A percentile compares a stretch with the other conserved stretches of the same genome.
Evolutionary conservation across 2,329 filamentous ascomycete species (phyloP).

Genomic region (Biscogniauxia mediterranea): DNA sequence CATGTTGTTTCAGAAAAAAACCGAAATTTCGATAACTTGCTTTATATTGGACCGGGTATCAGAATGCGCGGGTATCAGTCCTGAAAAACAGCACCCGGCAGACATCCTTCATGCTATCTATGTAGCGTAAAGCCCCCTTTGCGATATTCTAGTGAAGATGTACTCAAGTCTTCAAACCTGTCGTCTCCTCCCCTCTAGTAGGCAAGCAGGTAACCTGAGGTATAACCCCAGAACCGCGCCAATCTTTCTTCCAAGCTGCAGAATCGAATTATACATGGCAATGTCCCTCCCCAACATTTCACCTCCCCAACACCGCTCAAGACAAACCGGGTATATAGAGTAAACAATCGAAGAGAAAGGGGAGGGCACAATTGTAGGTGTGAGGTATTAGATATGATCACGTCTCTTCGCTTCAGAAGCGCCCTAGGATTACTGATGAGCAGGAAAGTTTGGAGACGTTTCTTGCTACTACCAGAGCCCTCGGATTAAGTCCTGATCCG

Average conservation of each 20-base stretch:
- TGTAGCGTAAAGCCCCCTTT: constrained; percentile 15
- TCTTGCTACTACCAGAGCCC: constrained; percentile 4
- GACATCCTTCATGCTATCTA: constrained; percentile 19
- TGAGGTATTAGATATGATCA: constrained; percentile 26
- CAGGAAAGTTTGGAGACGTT: constrained; percentile 1
- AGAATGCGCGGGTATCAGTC: constrained; percentile 9
- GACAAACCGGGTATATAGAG: constrained; percentile 42
- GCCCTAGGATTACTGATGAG: constrained; percentile 10
- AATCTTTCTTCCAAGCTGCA: constrained; percentile 13
- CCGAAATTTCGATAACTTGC: neutral
- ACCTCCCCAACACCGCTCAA: constrained; percentile 31
- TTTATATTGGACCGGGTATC: neutral
- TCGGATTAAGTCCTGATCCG: constrained; percentile 18
- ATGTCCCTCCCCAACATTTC: constrained; percentile 31
- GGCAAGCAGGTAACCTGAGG: constrained; percentile 23
- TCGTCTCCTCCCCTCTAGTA: constrained; percentile 14
- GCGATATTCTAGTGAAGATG: constrained; percentile 15
- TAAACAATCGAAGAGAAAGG: constrained; percentile 37
- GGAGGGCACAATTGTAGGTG: constrained; percentile 28
- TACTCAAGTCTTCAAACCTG: constrained; percentile 11
- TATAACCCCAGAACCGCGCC: constrained; percentile 11
- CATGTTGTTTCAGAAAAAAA: neutral
- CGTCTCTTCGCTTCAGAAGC: constrained; percentile 23
- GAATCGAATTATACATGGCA: constrained; percentile 28
- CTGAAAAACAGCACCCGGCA: constrained; percentile 9